A percentile compares a stretch with the other conserved stretches of the same genome.
These are phyloP conservation scores for Blastobotrys indianensis DNA, from an alignment of 1,139 yeast genomes.

Conservation along the genomic window DNA sequence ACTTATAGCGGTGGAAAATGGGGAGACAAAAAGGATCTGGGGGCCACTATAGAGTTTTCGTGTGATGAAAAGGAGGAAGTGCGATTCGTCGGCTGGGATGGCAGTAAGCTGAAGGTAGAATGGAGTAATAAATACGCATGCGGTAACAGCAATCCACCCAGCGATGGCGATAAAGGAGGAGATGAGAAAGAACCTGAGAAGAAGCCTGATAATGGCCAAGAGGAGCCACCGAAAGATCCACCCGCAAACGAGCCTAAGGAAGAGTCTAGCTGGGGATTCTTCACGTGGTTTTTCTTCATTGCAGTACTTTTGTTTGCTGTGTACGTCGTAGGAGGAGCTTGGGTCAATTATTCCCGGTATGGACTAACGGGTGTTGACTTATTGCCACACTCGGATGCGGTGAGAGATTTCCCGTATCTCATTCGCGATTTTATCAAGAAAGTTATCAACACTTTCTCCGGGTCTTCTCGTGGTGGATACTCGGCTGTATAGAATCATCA, in stretches of 20 bases:
- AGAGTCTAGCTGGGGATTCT: slow-evolving; percentile 35
- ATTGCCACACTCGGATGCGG: slow-evolving; percentile 45
- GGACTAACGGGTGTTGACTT: slow-evolving; percentile 39
- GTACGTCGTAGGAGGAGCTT: slow-evolving; percentile 73
- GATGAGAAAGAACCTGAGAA: slow-evolving; percentile 17
- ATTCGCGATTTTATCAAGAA: slow-evolving; percentile 70
- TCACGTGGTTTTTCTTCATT: slow-evolving; percentile 40
- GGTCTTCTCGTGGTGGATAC: slow-evolving; percentile 87
- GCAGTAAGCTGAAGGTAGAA: slow-evolving; percentile 25
- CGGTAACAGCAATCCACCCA: slow-evolving; percentile 29
- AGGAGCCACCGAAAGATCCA: slow-evolving; percentile 13
- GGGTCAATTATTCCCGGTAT: slow-evolving; percentile 48
- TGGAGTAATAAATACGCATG: slow-evolving; percentile 43
- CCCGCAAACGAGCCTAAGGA: slow-evolving; percentile 10
- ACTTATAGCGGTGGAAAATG: slow-evolving; percentile 55
- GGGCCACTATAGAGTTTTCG: slow-evolving; percentile 46
- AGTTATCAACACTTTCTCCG: slow-evolving; percentile 62
- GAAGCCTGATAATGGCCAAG: slow-evolving; percentile 16
- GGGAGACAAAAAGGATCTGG: slow-evolving; percentile 54
- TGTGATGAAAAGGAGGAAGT: slow-evolving; percentile 42
- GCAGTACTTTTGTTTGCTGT: slow-evolving; percentile 60
- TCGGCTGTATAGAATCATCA: slow-evolving; percentile 63
- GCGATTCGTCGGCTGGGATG: slow-evolving; percentile 35
- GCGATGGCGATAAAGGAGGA: slow-evolving; percentile 19
- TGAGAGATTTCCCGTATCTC: slow-evolving; percentile 71